phyloP scores from a whole-genome alignment of 768 basidiomycete genomes.

The Rhizopogon vesiculosus region DNA sequence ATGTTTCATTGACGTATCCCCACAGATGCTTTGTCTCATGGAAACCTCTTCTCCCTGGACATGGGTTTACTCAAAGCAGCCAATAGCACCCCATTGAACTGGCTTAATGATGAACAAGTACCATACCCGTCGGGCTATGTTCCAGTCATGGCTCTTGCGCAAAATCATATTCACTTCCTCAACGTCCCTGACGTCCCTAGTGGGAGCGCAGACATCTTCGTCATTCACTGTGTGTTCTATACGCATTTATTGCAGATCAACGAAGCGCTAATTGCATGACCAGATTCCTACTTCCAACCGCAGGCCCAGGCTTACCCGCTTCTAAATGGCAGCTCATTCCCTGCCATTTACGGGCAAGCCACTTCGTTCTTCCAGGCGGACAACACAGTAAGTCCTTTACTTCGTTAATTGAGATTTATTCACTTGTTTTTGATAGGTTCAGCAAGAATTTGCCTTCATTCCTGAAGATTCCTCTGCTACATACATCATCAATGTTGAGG shows the following conservation, averaged over 20 bases:
- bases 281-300: conserved; percentile 81
- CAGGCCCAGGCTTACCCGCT: conserved; percentile 52
- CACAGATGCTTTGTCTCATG: conserved; percentile 64
- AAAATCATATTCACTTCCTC: conserved; percentile 85
- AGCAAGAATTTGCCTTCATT: conserved; percentile 73
- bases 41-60: conserved; percentile 64
- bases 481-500: conserved; percentile 73
- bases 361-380: conserved; percentile 60
- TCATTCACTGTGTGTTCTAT: conserved; percentile 74
- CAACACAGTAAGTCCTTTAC: conserved; percentile 36
- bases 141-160: conserved; percentile 76
- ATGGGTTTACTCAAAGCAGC: conserved; percentile 63
- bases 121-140: conserved; percentile 57
- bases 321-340: conserved; percentile 48
- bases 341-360: conserved; percentile 62
- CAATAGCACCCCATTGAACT: conserved; percentile 50
- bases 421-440: conserved; percentile 37
- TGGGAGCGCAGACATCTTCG: conserved; percentile 74
- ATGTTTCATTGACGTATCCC: neutral
- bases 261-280: neutral
- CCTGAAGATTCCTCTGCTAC: conserved; percentile 68
- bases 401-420: neutral
- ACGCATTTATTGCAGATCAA: neutral
- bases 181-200: conserved; percentile 62
- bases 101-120: conserved; percentile 57